Evolutionary conservation across 2,329 filamentous ascomycete species (phyloP), one percentile per base, ranked within the genome.

Genomic region (Diaporthe caulivora): DNA sequence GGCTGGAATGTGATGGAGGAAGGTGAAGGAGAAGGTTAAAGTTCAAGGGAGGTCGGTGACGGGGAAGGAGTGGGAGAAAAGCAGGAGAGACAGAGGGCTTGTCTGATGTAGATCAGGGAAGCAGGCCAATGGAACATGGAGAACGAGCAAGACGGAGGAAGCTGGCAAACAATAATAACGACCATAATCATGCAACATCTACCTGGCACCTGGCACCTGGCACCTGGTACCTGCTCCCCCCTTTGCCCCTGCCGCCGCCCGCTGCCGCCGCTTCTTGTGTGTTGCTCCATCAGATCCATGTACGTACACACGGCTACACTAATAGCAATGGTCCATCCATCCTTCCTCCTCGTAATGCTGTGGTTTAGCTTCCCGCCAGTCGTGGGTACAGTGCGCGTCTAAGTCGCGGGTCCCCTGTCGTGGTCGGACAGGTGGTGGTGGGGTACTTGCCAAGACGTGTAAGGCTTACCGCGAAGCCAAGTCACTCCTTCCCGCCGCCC

Each of bases 401-500:
- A 67, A 49, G 62, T 67, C 31, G 62, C 44, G 47, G 31, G 44
- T 31, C 31, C 62, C 62, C 26, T 67, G 62, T 53, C 62, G 8
- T 9, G 15, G 17, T 37, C 47, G 31, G n/a, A 67, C 62, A 65
- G 44, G n/a, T 40, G 44, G 31, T 26, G 10, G 62, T 67, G 62
- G 70, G 47, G 57, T 55, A 71, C 70, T 71, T 71, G 57, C 57
- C 70, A 51, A 55, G 57, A 17, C 2, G 1, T 40, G 57, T 62
- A 54, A 26, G 51, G 29, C 29, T 54, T 26, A 24, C 57, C 70
- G 70, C 37, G 24, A 21, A 44, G 70, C 51, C 70, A 71, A 54
- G 70, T 71, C 70, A 71, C 57, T 42, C 47, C 55, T 47, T 67
- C 62, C 62, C 62, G 62, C 47, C 62, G 44, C 62, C 62, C 60